A percentile compares a stretch with the other conserved stretches of the same genome.
phyloP scores from a whole-genome alignment of 2,329 filamentous ascomycete species.

The Nothomitra cinnamomea region DNA sequence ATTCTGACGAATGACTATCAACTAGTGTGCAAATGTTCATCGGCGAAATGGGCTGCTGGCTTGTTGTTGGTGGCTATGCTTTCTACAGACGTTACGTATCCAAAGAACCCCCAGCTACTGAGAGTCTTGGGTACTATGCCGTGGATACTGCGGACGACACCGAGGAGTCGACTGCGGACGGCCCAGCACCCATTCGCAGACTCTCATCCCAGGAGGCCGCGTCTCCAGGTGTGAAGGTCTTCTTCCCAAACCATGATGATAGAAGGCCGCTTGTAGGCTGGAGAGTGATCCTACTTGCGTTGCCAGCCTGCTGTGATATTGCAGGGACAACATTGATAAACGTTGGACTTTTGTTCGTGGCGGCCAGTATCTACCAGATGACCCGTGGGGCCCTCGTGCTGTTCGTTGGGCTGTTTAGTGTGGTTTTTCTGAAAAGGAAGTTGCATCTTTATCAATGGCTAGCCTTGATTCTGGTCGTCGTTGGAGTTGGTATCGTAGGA shows the following conservation, averaged over 20 bases:
- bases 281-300: conserved; percentile 56
- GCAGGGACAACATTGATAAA: conserved; percentile 96
- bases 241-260: conserved; percentile 35
- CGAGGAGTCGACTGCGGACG: conserved; percentile 14
- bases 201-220: conserved; percentile 25
- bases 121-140: conserved; percentile 46
- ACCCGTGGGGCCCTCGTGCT: conserved; percentile 85
- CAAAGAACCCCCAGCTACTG: conserved; percentile 20
- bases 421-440: conserved; percentile 68
- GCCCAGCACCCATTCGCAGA: conserved; percentile 15
- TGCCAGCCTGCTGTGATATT: conserved; percentile 88
- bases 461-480: conserved; percentile 68
- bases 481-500: conserved; percentile 78
- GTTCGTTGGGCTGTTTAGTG: conserved; percentile 90
- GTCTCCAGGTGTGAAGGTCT: conserved; percentile 32
- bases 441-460: conserved; percentile 85
- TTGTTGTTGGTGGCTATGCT: conserved; percentile 58
- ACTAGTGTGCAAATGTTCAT: conserved; percentile 78
- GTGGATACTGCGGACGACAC: conserved; percentile 34
- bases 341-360: conserved; percentile 80
- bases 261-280: conserved; percentile 47
- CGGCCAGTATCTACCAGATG: conserved; percentile 97
- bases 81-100: conserved; percentile 37
- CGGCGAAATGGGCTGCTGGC: conserved; percentile 90
- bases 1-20: neutral